Evolutionary conservation across 140 eudicot species (phyloP), one percentile per base, ranked within the genome.

Genomic region (Stevia rebaudiana): DNA sequence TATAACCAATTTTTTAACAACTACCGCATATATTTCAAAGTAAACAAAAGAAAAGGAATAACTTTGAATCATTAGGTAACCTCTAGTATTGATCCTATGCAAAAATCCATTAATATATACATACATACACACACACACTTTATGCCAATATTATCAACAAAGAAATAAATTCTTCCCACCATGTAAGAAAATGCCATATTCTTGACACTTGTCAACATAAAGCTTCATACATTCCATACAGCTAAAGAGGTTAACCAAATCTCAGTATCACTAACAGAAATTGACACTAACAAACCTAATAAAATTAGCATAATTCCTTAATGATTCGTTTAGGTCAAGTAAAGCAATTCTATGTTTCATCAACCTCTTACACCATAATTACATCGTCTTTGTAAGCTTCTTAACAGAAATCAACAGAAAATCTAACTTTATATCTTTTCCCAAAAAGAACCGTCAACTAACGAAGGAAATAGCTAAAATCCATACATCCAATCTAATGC

Each of bases 251-350:
- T 65, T 65, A 28, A 59, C 33, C 17, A n/a, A 33, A 31, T 37
- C 48, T 48, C 42, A 65, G 21, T 47, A 65, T 48, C 60, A 65
- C 70, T 60, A 17, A 33, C 57, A 35, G 30, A 49, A 47, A 31
- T 65, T 23, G 47, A 40, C 43, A 18, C 47, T 17, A 19, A 35
- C 28, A 65, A 48, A 65, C 70, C 33, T 64, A 47, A 16, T 17
- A 4, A 46, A 46, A 17, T 1, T 17, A 44, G 6, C 31, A 63
- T 4, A 28, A 25, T 15, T 30, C 33, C 15, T 19, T 44, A 24
- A 41, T 23, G 23, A 41, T 40, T 18, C 8, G 3, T 15, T 36
- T 36, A 8, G 7, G 11, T 36, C 41, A 36, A 40, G 6, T 61
- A 61, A 12, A 61, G 24, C 53, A 61, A 22, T 28, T 28, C 33